phyloP scores from a whole-genome alignment of 805 yeast genomes.

The Blastobotrys muscicola region DNA sequence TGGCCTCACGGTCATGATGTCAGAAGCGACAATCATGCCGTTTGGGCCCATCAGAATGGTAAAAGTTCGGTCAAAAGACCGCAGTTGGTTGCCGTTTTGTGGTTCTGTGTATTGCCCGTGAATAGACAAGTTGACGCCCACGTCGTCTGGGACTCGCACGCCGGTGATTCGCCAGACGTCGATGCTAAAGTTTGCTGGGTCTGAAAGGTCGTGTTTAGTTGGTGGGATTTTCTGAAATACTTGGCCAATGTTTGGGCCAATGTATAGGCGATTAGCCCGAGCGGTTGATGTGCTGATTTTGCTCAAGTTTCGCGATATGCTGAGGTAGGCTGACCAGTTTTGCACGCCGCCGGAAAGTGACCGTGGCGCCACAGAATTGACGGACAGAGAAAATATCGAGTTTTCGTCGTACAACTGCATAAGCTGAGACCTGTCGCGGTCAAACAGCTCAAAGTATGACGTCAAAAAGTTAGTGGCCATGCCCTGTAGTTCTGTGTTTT shows the following conservation, averaged over 20 bases:
- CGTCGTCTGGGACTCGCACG: slow-evolving; percentile 51
- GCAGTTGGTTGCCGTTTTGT: slow-evolving; percentile 28
- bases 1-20: slow-evolving; percentile 60
- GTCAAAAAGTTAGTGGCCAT: slow-evolving; percentile 70
- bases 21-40: slow-evolving; percentile 82
- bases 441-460: slow-evolving; percentile 75
- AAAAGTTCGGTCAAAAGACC: slow-evolving; percentile 81
- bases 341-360: slow-evolving; percentile 11
- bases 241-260: slow-evolving; percentile 58
- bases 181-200: slow-evolving; percentile 61
- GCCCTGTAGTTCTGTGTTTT: slow-evolving; percentile 57
- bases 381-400: slow-evolving; percentile 76
- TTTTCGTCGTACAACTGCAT: slow-evolving; percentile 66
- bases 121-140: slow-evolving; percentile 66
- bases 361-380: slow-evolving; percentile 63
- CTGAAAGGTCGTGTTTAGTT: slow-evolving; percentile 60
- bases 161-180: slow-evolving; percentile 49
- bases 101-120: slow-evolving; percentile 81
- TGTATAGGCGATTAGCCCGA: slow-evolving; percentile 48
- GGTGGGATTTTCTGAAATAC: slow-evolving; percentile 64
- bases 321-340: slow-evolving; percentile 39
- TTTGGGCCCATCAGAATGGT: slow-evolving; percentile 60
- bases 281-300: slow-evolving; percentile 42
- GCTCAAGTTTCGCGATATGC: slow-evolving; percentile 67
- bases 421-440: slow-evolving; percentile 60